phyloP scores from a whole-genome alignment of 495 filamentous ascomycete species.

The Penicillium coprophilum region DNA sequence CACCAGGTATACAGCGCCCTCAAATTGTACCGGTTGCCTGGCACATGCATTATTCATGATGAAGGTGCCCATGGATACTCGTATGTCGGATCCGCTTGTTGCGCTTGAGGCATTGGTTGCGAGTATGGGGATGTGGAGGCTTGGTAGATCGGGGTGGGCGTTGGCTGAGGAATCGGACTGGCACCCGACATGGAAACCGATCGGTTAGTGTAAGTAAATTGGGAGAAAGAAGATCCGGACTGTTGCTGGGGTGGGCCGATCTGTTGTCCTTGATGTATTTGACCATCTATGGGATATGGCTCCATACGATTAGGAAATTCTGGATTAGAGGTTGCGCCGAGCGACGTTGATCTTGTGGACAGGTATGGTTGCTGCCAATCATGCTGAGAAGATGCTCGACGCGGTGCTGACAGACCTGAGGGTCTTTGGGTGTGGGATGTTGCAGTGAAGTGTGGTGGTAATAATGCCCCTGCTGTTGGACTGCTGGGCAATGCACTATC shows the following conservation, averaged over 20 bases:
- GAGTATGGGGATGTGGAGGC: slow-evolving; percentile 8
- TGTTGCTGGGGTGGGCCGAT: slow-evolving; percentile 7
- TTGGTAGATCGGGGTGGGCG: slow-evolving; percentile 8
- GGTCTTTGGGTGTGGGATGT: slow-evolving; percentile 18
- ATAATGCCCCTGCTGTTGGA: slow-evolving; percentile 12
- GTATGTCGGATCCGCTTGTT: slow-evolving; percentile 16
- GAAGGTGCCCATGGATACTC: slow-evolving; percentile 18
- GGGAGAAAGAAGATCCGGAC: neutral
- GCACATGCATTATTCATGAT: slow-evolving; percentile 8
- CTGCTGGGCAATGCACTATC: slow-evolving; percentile 1
- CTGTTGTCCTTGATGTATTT: slow-evolving; percentile 13
- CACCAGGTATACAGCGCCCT: neutral
- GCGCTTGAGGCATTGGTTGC: neutral
- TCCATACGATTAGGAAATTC: slow-evolving; percentile 21
- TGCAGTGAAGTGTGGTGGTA: slow-evolving; percentile 17
- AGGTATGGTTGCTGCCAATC: slow-evolving; percentile 25
- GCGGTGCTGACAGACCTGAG: slow-evolving; percentile 13
- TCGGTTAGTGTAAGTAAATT: slow-evolving; percentile 6
- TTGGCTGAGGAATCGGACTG: slow-evolving; percentile 9
- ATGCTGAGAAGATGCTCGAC: slow-evolving; percentile 19
- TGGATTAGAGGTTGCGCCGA: slow-evolving; percentile 20
- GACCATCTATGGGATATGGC: slow-evolving; percentile 22
- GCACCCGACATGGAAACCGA: slow-evolving; percentile 10
- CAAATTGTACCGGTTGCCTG: neutral
- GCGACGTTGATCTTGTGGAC: slow-evolving; percentile 21